These are phyloP conservation scores for Septoria linicola DNA, from an alignment of 2,329 filamentous ascomycete genomes.

Conservation along the genomic window DNA sequence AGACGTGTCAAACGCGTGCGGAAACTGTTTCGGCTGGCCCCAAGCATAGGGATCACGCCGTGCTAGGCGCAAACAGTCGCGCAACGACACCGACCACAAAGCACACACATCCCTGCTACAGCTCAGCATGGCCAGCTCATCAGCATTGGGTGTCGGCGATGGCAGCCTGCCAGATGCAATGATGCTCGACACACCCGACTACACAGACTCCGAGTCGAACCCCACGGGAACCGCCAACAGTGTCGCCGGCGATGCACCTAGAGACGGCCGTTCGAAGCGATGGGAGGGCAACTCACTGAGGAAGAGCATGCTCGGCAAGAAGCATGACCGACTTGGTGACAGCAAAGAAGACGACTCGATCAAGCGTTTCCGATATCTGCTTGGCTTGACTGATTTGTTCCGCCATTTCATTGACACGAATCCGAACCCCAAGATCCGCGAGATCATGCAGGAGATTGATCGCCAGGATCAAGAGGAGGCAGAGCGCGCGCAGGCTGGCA, in stretches of 20 bases:
- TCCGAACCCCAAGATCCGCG: constrained; percentile 88
- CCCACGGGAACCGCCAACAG: constrained; percentile 76
- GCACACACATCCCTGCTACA: not conserved
- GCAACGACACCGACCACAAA: constrained; percentile 2
- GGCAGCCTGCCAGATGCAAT: constrained; percentile 34
- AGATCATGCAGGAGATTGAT: constrained; percentile 92
- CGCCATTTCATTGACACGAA: constrained; percentile 99
- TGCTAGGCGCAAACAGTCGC: constrained; percentile 20
- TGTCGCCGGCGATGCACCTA: constrained; percentile 69
- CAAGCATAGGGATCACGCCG: constrained; percentile 3
- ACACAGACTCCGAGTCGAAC: constrained; percentile 66
- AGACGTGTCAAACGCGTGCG: constrained; percentile 16
- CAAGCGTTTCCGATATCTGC: constrained; percentile 86
- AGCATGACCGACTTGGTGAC: constrained; percentile 86
- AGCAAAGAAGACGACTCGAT: constrained; percentile 98
- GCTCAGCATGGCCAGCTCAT: constrained; percentile 28
- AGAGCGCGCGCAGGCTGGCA: constrained; percentile 64
- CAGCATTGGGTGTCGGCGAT: constrained; percentile 33
- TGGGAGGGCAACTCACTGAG: constrained; percentile 86
- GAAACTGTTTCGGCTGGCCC: constrained; percentile 8
- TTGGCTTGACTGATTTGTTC: constrained; percentile 94
- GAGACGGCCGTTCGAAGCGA: constrained; percentile 79
- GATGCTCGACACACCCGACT: constrained; percentile 60
- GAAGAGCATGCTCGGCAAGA: constrained; percentile 89
- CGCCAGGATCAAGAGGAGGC: constrained; percentile 77